Conservation (phyloP, 2,329 filamentous ascomycete species). For the Fusarium begoniae region DNA sequence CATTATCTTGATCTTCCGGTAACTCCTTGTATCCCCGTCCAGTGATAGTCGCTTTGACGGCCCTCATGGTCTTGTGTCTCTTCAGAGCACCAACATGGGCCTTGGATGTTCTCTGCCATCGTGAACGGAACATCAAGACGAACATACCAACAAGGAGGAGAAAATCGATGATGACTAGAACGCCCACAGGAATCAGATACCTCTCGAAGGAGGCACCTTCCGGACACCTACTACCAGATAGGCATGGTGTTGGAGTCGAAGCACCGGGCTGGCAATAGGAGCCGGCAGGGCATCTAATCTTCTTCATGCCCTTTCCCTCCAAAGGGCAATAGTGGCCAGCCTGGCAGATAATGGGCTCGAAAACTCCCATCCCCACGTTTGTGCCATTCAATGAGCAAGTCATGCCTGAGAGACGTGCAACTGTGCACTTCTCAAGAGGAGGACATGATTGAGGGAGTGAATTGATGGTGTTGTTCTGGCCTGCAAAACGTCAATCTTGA, state of each 20-base stretch:
- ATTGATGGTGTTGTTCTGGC: conserved; percentile 56
- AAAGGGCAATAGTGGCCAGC: conserved; percentile 60
- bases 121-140: conserved; percentile 29
- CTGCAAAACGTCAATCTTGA: conserved; percentile 34
- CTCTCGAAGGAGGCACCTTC: conserved; percentile 54
- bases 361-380: conserved; percentile 55
- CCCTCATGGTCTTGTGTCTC: conserved; percentile 41
- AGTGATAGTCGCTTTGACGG: conserved; percentile 43
- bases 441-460: conserved; percentile 57
- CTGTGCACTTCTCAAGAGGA: conserved; percentile 50
- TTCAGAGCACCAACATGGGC: conserved; percentile 22
- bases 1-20: conserved; percentile 46
- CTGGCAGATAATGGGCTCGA: conserved; percentile 62
- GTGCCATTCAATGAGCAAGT: conserved; percentile 46
- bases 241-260: conserved; percentile 57
- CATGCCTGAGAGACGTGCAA: conserved; percentile 47
- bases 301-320: conserved; percentile 47
- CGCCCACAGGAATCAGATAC: conserved; percentile 53
- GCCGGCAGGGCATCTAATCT: conserved; percentile 56
- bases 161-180: conserved; percentile 56
- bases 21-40: conserved; percentile 47
- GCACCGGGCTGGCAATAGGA: conserved; percentile 62
- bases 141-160: conserved; percentile 48
- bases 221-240: conserved; percentile 56
- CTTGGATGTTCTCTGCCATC: conserved; percentile 28